A percentile compares a stretch with the other conserved stretches of the same genome.
These are phyloP conservation scores for Bjerkandera adusta DNA, from an alignment of 1,284 basidiomycete species.

Conservation along the genomic window DNA sequence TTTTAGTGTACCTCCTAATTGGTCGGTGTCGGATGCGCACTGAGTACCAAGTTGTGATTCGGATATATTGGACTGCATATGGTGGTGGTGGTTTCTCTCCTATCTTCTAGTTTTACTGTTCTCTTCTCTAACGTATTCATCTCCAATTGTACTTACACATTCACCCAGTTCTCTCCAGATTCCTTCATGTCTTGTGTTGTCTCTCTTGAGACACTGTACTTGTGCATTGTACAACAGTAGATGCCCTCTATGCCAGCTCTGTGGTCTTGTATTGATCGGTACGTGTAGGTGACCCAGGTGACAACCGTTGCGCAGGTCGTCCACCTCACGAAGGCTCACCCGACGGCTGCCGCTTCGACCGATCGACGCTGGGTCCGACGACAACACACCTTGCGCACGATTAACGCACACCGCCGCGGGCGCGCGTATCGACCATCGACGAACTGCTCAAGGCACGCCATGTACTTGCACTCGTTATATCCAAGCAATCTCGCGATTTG, in stretches of 20 bases:
- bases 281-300: not conserved
- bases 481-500: too few relatives aligned
- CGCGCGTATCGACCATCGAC: too few relatives aligned
- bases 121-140: slow-evolving; percentile 19
- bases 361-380: too few relatives aligned
- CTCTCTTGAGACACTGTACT: slow-evolving; percentile 12
- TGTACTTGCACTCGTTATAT: too few relatives aligned
- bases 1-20: slow-evolving; percentile 10
- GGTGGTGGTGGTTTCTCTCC: slow-evolving; percentile 5
- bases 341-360: too few relatives aligned
- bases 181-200: slow-evolving; percentile 11
- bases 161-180: slow-evolving; percentile 4
- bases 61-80: slow-evolving; percentile 14
- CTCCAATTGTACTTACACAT: slow-evolving; percentile 10
- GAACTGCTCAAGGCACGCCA: too few relatives aligned
- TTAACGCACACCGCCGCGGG: too few relatives aligned
- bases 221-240: slow-evolving; percentile 18
- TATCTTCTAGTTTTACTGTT: slow-evolving; percentile 12
- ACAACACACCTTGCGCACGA: too few relatives aligned
- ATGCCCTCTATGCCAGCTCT: slow-evolving; percentile 19
- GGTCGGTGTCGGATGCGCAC: slow-evolving; percentile 11
- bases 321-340: not conserved
- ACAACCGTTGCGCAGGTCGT: slow-evolving; percentile 7
- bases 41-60: slow-evolving; percentile 13
- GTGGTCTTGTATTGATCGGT: slow-evolving; percentile 2